phyloP scores from a whole-genome alignment of 108 stramenopile species.

The Skeletonema menzelii region DNA sequence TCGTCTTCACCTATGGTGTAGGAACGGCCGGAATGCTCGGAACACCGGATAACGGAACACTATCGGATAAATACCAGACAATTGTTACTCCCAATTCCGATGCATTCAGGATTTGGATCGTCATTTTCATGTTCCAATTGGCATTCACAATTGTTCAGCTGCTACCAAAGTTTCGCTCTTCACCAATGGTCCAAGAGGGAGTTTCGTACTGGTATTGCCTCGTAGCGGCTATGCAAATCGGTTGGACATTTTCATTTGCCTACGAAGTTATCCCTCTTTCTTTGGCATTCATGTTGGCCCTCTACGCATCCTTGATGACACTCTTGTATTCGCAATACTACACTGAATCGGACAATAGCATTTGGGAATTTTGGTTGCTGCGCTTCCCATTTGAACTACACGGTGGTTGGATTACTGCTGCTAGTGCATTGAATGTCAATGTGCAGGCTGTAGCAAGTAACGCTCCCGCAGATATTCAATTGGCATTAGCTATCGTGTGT shows the following conservation, averaged over 20 bases:
- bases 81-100: conserved; percentile 70
- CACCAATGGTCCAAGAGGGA: conserved; percentile 48
- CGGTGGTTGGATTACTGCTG: conserved; percentile 84
- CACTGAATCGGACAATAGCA: conserved; percentile 10
- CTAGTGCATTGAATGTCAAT: conserved; percentile 73
- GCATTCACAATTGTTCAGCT: conserved; percentile 65
- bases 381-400: conserved; percentile 85
- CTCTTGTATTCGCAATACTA: conserved; percentile 42
- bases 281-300: conserved; percentile 59
- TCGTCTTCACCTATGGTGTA: conserved; percentile 60
- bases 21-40: conserved; percentile 43
- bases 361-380: conserved; percentile 60
- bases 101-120: conserved; percentile 84
- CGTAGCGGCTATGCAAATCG: conserved; percentile 56
- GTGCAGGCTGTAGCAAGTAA: conserved; percentile 58
- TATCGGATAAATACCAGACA: conserved; percentile 81
- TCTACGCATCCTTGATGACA: conserved; percentile 46
- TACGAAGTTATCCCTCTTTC: conserved; percentile 61
- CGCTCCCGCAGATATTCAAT: conserved; percentile 41
- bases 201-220: conserved; percentile 61
- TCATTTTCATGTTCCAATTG: conserved; percentile 72
- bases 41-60: conserved; percentile 53
- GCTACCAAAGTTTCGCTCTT: conserved; percentile 34
- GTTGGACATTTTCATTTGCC: conserved; percentile 74
- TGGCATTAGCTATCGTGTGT: conserved; percentile 51